Evolutionary conservation across 371 early-diverging fungal genomes (phyloP).

Genomic region (Actinomortierella wolfii): DNA sequence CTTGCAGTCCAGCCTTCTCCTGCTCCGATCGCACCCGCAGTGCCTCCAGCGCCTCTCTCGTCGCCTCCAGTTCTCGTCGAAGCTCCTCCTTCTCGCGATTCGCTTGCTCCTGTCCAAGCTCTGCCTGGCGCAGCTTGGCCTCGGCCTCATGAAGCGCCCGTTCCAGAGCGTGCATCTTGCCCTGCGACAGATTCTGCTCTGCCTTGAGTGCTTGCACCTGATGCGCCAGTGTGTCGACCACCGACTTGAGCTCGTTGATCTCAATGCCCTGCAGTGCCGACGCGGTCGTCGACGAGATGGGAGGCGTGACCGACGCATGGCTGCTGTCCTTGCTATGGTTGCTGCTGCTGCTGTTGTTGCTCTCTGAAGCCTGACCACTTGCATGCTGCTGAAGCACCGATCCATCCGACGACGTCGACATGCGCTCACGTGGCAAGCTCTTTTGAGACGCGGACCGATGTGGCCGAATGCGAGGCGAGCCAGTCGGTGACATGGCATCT

Average conservation of each 20-base stretch:
- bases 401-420: constrained; percentile 9
- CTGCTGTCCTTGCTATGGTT: neutral
- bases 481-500: constrained; percentile 10
- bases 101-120: neutral
- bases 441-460: too few species aligned
- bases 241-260: constrained; percentile 32
- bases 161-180: constrained; percentile 35
- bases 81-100: constrained; percentile 10
- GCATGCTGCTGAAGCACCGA: neutral
- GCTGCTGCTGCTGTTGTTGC: neutral
- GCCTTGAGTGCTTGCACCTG: constrained; percentile 42
- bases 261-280: constrained; percentile 40
- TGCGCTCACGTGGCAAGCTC: constrained; percentile 4
- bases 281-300: constrained; percentile 33
- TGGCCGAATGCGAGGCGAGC: constrained; percentile 19
- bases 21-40: constrained; percentile 16
- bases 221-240: constrained; percentile 39
- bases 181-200: constrained; percentile 40
- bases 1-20: constrained; percentile 17
- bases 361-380: neutral
- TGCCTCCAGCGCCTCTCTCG: constrained; percentile 11
- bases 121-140: constrained; percentile 18
- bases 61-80: constrained; percentile 10
- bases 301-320: constrained; percentile 2
- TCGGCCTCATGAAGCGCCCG: constrained; percentile 30